These are phyloP conservation scores for Fusarium keratoplasticum DNA, from an alignment of 2,329 filamentous ascomycete species.

Conservation along the genomic window DNA sequence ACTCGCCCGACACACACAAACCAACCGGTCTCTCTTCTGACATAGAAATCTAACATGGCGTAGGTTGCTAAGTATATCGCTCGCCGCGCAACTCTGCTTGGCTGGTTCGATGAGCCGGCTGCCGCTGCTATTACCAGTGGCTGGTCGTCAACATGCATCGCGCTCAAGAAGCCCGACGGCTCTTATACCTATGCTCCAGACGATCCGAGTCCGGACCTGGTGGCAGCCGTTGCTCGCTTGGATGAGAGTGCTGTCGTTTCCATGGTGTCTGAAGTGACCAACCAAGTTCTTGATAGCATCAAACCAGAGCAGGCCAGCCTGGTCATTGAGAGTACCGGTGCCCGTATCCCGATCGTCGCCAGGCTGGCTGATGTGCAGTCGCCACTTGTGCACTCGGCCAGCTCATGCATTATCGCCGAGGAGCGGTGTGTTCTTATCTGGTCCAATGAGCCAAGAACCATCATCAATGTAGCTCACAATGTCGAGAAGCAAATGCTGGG, in stretches of 20 bases:
- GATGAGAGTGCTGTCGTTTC: slow-evolving; percentile 39
- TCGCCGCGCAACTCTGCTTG: slow-evolving; percentile 41
- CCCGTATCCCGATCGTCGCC: slow-evolving; percentile 39
- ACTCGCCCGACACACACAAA: background rate
- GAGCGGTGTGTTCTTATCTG: slow-evolving; percentile 41
- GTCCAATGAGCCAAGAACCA: slow-evolving; percentile 37
- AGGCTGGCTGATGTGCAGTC: slow-evolving; percentile 32
- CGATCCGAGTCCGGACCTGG: slow-evolving; percentile 38
- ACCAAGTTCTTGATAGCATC: slow-evolving; percentile 36
- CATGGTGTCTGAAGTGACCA: slow-evolving; percentile 40
- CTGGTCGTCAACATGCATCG: slow-evolving; percentile 42
- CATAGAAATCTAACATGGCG: background rate
- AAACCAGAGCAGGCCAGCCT: slow-evolving; percentile 31
- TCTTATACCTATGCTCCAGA: slow-evolving; percentile 36
- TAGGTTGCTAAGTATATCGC: slow-evolving; percentile 44
- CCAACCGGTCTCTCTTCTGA: background rate
- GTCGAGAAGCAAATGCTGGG: slow-evolving; percentile 43
- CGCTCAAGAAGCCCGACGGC: slow-evolving; percentile 37
- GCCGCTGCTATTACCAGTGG: slow-evolving; percentile 36
- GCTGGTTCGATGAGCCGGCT: slow-evolving; percentile 43
- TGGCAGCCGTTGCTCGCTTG: slow-evolving; percentile 33
- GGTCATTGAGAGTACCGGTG: slow-evolving; percentile 35
- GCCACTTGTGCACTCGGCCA: slow-evolving; percentile 26
- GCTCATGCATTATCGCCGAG: slow-evolving; percentile 36
- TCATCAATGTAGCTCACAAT: slow-evolving; percentile 40